Conservation (phyloP, 179 eudicot genomes). For the Silene noctiflora region DNA sequence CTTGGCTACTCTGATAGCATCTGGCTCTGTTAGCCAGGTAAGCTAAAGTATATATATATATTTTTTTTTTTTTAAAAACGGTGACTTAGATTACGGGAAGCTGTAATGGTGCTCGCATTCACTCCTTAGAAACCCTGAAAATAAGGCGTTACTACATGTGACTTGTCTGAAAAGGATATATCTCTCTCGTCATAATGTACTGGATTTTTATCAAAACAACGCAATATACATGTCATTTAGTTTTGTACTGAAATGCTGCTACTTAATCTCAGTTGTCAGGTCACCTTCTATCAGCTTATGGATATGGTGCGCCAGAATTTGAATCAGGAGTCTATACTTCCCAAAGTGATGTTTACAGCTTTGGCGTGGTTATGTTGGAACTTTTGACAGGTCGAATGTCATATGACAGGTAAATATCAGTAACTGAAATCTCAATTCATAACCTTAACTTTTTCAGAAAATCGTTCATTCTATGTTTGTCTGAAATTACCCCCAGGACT, state of each 20-base stretch:
- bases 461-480: not conserved
- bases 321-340: slow-evolving; percentile 79
- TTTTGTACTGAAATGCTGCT: slow-evolving; percentile 2
- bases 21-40: slow-evolving; percentile 89
- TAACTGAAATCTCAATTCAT: not conserved
- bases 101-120: no score
- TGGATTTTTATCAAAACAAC: no score
- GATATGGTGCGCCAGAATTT: slow-evolving; percentile 95
- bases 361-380: slow-evolving; percentile 52
- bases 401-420: slow-evolving; percentile 56
- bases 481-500: slow-evolving; percentile 35
- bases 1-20: slow-evolving; percentile 66
- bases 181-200: no score
- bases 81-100: no score
- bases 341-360: slow-evolving; percentile 91
- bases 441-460: not conserved
- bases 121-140: no score
- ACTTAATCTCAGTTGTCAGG: slow-evolving; percentile 72
- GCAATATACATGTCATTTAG: not conserved
- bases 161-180: no score
- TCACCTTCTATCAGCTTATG: slow-evolving; percentile 69
- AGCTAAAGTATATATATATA: slow-evolving; percentile 6
- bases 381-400: slow-evolving; percentile 85
- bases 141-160: no score
- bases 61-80: no score